Evolutionary conservation across 768 basidiomycete species (phyloP), one percentile per base, ranked within the genome.

Genomic region (Amanita pallidorosea): DNA sequence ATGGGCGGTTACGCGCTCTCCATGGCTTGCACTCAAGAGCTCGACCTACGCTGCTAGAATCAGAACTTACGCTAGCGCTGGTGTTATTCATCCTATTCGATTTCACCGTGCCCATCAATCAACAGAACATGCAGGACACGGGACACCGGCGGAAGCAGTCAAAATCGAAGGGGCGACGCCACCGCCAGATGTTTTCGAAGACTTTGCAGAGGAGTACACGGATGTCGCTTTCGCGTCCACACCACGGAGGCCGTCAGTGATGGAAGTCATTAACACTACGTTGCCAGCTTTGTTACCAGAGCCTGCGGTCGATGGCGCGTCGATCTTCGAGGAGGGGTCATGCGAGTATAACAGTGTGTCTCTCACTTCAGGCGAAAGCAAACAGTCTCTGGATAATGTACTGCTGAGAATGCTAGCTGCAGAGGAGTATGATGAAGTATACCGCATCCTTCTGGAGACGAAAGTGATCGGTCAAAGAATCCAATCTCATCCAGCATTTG

Each of bases 321-420:
- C 58, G n/a, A 54, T 71, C 6, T 70, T 72, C 35, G 71, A 72
- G 55, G 67, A 67, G 15, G 56, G 57, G 4, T 55, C 57, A 27
- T 31, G 42, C 8, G 66, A 66, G 34, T 68, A 68, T 47, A 31
- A 44, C n/a, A 35, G 47, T 8, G 33, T 52, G 31, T 33, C 42
- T 40, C 46, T 40, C 46, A 47, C 53, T 17, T 54, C 55, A 3
- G 38, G 49, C 11, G 41, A 55, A 43, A 54, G 45, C 47, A 53
- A 35, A 43, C 45, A n/a, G 29, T 58, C 57, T 25, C 44, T 43
- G 18, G 53, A 54, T n/a, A 15, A 34, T 13, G 50, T 53, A 15
- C 59, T 70, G n/a, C 41, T 47, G 9, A 37, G 54, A 11, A 54
- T 69, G 37, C 53, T 69, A 4, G 20, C 31, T 18, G 25, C 53